Conservation (phyloP, 1,284 basidiomycete species). For the Tilletia horrida region DNA sequence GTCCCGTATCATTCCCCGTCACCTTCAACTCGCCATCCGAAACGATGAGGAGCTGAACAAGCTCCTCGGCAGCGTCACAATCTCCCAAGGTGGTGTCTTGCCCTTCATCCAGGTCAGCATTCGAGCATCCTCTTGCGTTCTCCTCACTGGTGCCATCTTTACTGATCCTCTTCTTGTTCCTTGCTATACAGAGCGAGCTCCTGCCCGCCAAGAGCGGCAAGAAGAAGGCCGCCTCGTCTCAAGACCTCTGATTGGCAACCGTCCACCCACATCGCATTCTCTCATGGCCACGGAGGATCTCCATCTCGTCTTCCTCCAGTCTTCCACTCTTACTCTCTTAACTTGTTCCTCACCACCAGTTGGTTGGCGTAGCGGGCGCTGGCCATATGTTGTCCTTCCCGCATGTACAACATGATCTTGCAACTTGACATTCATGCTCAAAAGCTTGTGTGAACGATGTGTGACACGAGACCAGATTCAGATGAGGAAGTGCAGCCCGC, state of each 20-base stretch:
- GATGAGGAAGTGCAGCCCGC: too few relatives aligned
- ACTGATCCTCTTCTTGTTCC: conserved; percentile 20
- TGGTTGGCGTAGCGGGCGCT: conserved; percentile 6
- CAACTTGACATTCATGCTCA: conserved; percentile 6
- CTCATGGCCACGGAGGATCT: neutral
- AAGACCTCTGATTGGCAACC: conserved; percentile 1
- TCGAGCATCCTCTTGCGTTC: too few relatives aligned
- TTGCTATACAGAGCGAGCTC: conserved; percentile 61
- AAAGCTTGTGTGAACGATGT: neutral
- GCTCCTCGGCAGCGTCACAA: conserved; percentile 77
- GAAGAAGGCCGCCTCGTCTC: conserved; percentile 40
- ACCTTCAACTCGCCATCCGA: conserved; percentile 82
- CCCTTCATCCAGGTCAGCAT: conserved; percentile 56
- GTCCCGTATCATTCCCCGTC: conserved; percentile 86
- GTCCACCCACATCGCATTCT: neutral
- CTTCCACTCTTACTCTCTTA: neutral
- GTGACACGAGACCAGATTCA: too few relatives aligned
- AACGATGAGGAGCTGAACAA: conserved; percentile 63
- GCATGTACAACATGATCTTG: conserved; percentile 2
- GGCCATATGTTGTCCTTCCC: conserved; percentile 1
- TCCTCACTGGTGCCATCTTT: too few relatives aligned
- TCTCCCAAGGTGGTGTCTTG: conserved; percentile 86
- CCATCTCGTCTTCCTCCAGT: neutral
- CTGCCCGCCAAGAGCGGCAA: conserved; percentile 68
- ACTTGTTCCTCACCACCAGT: neutral